Conservation (phyloP, 495 filamentous ascomycete genomes). For the Achaetomiella virescens region DNA sequence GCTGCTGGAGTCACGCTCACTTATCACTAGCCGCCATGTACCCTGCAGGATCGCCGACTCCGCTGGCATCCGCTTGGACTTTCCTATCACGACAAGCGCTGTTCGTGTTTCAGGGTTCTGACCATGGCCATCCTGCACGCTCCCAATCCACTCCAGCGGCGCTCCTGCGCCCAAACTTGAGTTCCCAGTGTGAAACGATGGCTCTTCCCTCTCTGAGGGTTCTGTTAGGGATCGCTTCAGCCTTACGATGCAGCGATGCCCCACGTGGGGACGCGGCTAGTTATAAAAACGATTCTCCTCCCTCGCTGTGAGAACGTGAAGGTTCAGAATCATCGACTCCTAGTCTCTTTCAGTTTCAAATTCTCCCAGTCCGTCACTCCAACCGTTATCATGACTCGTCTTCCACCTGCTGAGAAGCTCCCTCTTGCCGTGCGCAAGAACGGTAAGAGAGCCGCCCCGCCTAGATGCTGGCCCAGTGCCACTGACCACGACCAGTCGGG, state of each 20-base stretch:
- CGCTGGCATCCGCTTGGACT: background rate
- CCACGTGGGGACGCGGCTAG: background rate
- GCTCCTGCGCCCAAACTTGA: too few relatives aligned
- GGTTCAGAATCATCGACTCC: background rate
- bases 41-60: constrained; percentile 1
- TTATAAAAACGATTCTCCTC: background rate
- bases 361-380: background rate
- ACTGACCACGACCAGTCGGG: constrained; percentile 35
- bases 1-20: background rate
- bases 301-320: background rate
- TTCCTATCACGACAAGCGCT: background rate
- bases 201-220: background rate
- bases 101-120: background rate
- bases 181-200: background rate
- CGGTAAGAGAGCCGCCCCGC: constrained; percentile 25
- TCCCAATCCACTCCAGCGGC: background rate
- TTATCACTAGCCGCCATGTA: background rate
- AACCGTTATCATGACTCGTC: constrained; percentile 29
- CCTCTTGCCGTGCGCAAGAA: constrained; percentile 50
- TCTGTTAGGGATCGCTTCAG: background rate
- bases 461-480: background rate
- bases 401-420: constrained; percentile 45
- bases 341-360: background rate
- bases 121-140: background rate
- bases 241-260: background rate